Conservation (phyloP, 2,329 filamentous ascomycete species). For the Aspergillus sp. region DNA sequence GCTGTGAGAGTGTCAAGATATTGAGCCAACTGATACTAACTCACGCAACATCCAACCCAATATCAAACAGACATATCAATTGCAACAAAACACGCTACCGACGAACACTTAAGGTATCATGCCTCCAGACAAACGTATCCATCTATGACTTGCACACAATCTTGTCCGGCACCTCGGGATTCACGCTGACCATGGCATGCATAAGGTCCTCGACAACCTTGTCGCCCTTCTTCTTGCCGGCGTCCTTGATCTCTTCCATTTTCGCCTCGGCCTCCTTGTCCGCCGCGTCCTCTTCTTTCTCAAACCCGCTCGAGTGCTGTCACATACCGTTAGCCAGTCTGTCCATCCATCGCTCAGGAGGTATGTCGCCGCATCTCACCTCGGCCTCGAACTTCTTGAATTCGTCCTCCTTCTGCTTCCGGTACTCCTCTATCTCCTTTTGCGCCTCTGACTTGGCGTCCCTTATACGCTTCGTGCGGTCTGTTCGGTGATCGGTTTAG, state of each 20-base stretch:
- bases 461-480: conserved; percentile 93
- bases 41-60: no score
- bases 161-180: conserved; percentile 56
- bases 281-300: conserved; percentile 68
- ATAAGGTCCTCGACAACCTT: conserved; percentile 77
- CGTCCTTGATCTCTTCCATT: conserved; percentile 70
- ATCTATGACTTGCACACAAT: conserved; percentile 28
- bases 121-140: conserved; percentile 5
- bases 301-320: conserved; percentile 87
- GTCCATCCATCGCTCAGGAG: background rate
- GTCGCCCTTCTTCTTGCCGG: conserved; percentile 68
- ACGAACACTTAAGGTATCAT: no score
- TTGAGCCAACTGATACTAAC: no score
- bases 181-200: conserved; percentile 72
- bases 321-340: background rate
- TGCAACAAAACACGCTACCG: no score
- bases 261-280: conserved; percentile 71
- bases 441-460: conserved; percentile 94
- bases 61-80: no score
- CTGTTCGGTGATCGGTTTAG: no score
- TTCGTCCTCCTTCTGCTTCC: conserved; percentile 79
- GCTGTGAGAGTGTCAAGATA: conserved; percentile 8
- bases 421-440: conserved; percentile 94
- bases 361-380: conserved; percentile 34
- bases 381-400: conserved; percentile 89